Conservation (phyloP, 2,329 filamentous ascomycete species). For the Trichophyton rubrum region DNA sequence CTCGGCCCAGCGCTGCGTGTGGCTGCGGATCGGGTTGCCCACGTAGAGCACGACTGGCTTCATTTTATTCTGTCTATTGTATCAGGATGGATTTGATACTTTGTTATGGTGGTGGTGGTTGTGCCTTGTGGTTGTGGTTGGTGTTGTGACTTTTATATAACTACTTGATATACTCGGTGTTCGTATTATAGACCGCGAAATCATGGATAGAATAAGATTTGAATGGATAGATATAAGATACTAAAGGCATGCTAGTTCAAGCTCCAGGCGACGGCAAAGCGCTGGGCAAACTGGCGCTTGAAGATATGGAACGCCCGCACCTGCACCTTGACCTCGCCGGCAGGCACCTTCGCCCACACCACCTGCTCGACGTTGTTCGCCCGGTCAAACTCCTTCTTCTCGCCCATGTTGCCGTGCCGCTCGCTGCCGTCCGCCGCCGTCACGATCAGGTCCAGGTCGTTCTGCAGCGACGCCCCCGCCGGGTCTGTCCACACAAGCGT, state of each 20-base stretch:
- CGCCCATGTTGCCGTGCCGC: slow-evolving; percentile 14
- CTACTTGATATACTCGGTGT: too few species aligned
- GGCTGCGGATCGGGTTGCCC: slow-evolving; percentile 9
- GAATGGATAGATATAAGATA: not conserved
- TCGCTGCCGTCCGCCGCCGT: slow-evolving; percentile 10
- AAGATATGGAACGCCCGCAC: slow-evolving; percentile 8
- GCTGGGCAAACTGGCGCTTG: slow-evolving; percentile 7
- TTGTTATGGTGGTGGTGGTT: not conserved
- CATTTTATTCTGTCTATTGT: not conserved
- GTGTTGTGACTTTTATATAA: too few species aligned
- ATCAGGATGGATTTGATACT: not conserved
- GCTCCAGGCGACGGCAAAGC: slow-evolving; percentile 13
- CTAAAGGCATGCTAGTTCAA: slow-evolving; percentile 3
- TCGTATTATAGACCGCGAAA: too few species aligned
- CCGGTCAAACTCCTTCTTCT: slow-evolving; percentile 11
- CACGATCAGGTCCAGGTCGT: slow-evolving; percentile 15
- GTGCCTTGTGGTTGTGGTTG: too few species aligned
- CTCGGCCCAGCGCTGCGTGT: slow-evolving; percentile 9
- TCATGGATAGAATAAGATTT: too few species aligned
- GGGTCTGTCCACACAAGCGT: slow-evolving; percentile 16
- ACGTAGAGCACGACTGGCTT: slow-evolving; percentile 13
- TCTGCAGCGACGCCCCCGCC: slow-evolving; percentile 12
- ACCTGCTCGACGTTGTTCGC: slow-evolving; percentile 18
- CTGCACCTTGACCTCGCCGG: slow-evolving; percentile 4
- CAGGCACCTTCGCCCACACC: slow-evolving; percentile 12